Conservation (phyloP, 129 eudicot genomes). For the Ambrosia trifida region DNA sequence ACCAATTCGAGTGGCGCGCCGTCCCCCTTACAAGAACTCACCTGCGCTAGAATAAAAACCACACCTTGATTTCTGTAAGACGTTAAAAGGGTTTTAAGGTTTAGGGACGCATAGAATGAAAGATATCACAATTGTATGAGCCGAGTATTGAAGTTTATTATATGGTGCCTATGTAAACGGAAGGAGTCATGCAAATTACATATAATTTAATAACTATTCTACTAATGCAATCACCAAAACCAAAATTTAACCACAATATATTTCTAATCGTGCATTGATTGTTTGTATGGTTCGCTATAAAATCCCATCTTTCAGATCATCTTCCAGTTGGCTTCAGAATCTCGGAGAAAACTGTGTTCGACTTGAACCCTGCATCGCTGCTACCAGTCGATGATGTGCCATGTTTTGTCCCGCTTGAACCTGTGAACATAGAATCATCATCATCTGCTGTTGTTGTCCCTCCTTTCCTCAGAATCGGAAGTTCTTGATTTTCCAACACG, state of each 20-base stretch:
- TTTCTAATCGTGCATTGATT: neutral
- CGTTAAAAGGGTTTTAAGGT: too few species aligned
- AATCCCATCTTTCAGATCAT: conserved; percentile 7
- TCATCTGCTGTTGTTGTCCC: conserved; percentile 9
- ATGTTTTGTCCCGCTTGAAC: conserved; percentile 9
- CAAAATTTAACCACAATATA: neutral
- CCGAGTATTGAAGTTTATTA: too few species aligned
- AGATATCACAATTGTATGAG: too few species aligned
- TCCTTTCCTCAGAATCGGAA: conserved; percentile 16
- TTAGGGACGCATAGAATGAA: too few species aligned
- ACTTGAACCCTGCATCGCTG: conserved; percentile 18
- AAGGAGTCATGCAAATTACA: neutral
- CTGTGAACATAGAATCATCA: conserved; percentile 15
- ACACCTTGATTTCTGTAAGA: too few species aligned
- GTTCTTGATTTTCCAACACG: conserved; percentile 1
- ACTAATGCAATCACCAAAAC: neutral
- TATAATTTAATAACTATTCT: conserved; percentile 7
- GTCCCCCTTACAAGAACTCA: too few species aligned
- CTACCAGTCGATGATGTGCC: conserved; percentile 1
- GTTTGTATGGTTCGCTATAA: neutral
- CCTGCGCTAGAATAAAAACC: too few species aligned
- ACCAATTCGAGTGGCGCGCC: too few species aligned
- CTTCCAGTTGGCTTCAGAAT: conserved; percentile 18
- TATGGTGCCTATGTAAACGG: too few species aligned
- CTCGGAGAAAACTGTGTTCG: conserved; percentile 34